Base-by-base conservation (phyloP, 2,329 filamentous ascomycete genomes). In the Blastomyces emzantsi region DNA sequence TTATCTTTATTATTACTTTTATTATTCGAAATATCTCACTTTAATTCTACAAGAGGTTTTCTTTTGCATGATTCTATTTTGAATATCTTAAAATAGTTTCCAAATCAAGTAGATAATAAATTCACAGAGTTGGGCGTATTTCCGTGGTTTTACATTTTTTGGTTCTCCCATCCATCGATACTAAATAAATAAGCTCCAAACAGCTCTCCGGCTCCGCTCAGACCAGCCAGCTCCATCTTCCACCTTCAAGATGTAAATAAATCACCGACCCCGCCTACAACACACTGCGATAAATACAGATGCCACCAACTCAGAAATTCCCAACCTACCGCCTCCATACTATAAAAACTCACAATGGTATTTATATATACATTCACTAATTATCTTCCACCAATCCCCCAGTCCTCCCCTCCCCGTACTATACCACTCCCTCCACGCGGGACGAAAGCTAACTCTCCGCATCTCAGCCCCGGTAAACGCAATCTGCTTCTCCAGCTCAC, bases 401-500 rank as follows among this genome's bases (percentile, higher is more conserved):
- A 15, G n/a, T 3, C 3, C 22, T 15, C 36, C 39, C 11, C 3
- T 7, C 9, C 7, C 2, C 5, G n/a, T 8, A 11, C 41, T 1
- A 5, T 2, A 7, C 1, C 25, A 3, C 41, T 33, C 41, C 30
- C 19, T 19, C 17, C 8, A 59, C 3, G 22, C 15, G 19, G 39
- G 36, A 3, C 7, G 19, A 57, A 41, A 9, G 19, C 19, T 39
- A 41, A 19, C 11, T 8, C 54, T 11, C 47, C 15, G 5, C 30
- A 9, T 17, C 19, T 22, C 70, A 90, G 87, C 86, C 64, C 87
- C 89, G 45, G 82, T 91, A 60, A 89, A 91, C 73, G 85, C 88
- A 58, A 80, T 91, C 62, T 80, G 85, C 61, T 91, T 91, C 77
- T 91, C 88, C 62, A 84, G 87, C 65, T 85, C 84, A 15, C 85